phyloP scores from a whole-genome alignment of 2,329 filamentous ascomycete genomes.

The Aspergillus candidus region DNA sequence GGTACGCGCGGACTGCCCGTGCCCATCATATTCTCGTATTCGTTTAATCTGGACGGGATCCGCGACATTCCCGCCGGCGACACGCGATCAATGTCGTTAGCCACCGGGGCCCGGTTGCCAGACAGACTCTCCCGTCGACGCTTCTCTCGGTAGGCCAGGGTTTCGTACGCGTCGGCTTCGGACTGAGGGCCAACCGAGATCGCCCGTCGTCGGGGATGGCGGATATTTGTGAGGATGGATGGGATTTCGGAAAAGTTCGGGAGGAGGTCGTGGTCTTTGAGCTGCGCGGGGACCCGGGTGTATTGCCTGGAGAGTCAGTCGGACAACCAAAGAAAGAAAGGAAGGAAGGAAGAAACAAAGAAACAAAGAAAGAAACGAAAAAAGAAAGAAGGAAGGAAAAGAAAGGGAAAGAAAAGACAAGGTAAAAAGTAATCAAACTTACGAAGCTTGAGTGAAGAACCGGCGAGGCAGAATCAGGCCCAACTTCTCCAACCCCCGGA shows the following conservation, averaged over 20 bases:
- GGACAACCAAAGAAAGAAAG: neutral
- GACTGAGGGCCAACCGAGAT: slow-evolving; percentile 92
- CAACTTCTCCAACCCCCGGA: slow-evolving; percentile 73
- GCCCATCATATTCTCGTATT: slow-evolving; percentile 70
- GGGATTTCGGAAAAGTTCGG: slow-evolving; percentile 85
- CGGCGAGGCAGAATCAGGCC: slow-evolving; percentile 76
- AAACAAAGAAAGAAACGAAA: too few relatives aligned
- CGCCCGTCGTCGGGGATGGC: slow-evolving; percentile 69
- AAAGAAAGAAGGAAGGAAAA: too few relatives aligned
- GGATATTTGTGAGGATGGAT: slow-evolving; percentile 71
- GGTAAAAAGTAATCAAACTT: slow-evolving; percentile 28
- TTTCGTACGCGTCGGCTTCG: slow-evolving; percentile 92
- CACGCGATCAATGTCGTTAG: slow-evolving; percentile 23
- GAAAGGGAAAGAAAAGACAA: too few relatives aligned
- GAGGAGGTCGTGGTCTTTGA: slow-evolving; percentile 80
- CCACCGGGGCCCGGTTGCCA: slow-evolving; percentile 19
- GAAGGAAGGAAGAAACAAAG: slow-evolving; percentile 1
- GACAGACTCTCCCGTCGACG: slow-evolving; percentile 55
- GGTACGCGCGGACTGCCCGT: slow-evolving; percentile 48
- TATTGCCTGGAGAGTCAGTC: slow-evolving; percentile 54
- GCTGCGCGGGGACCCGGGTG: slow-evolving; percentile 67
- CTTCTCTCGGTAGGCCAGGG: slow-evolving; percentile 80
- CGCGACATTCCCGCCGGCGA: slow-evolving; percentile 35
- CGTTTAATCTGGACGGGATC: slow-evolving; percentile 49
- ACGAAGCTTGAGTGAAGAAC: slow-evolving; percentile 85